phyloP scores from a whole-genome alignment of 1,284 basidiomycete species.

The Coniferiporia sulphurascens region DNA sequence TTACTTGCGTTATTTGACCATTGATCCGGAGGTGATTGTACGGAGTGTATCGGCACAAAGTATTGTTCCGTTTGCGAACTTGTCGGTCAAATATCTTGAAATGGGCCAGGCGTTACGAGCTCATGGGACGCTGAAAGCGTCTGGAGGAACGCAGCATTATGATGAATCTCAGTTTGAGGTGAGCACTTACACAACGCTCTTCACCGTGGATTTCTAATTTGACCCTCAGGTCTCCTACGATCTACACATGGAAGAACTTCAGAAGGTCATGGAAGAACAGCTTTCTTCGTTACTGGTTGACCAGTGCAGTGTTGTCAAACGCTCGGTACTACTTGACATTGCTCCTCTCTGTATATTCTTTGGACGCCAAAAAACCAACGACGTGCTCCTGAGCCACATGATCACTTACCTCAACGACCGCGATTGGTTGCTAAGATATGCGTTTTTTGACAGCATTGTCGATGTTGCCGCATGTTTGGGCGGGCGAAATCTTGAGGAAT shows the following conservation, averaged over 20 bases:
- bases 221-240: conserved; percentile 79
- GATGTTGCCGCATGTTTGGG: conserved; percentile 93
- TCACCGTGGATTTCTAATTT: conserved; percentile 11
- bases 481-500: conserved; percentile 78
- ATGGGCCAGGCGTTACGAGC: conserved; percentile 88
- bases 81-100: conserved; percentile 82
- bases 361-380: conserved; percentile 89
- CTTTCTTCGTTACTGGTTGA: conserved; percentile 76
- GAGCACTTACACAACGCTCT: conserved; percentile 18
- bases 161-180: conserved; percentile 76
- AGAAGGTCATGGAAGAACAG: conserved; percentile 83
- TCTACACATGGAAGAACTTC: conserved; percentile 78
- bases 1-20: conserved; percentile 76
- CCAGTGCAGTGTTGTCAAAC: conserved; percentile 70
- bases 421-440: conserved; percentile 86
- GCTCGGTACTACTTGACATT: conserved; percentile 75
- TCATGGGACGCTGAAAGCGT: conserved; percentile 68
- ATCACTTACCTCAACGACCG: conserved; percentile 97
- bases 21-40: conserved; percentile 85
- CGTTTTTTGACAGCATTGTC: conserved; percentile 95
- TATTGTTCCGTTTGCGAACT: conserved; percentile 80
- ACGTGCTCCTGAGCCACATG: conserved; percentile 94
- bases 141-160: conserved; percentile 64
- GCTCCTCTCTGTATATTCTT: conserved; percentile 90
- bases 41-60: conserved; percentile 86